Conservation (phyloP, 208 protist species). For the Acanthamoeba triangularis region DNA sequence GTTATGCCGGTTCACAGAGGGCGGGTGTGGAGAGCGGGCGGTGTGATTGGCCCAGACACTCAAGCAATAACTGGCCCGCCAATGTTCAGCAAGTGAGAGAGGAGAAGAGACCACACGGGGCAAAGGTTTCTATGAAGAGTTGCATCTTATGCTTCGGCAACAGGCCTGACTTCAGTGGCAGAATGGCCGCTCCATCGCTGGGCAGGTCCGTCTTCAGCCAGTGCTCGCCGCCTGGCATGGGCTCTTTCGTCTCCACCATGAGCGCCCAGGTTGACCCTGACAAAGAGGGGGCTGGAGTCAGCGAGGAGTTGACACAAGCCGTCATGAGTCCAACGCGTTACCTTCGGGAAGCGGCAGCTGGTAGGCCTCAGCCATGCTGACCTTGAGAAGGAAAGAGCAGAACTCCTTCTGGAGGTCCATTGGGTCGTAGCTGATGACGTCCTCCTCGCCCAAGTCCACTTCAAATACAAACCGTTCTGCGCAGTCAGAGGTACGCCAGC, state of each 20-base stretch:
- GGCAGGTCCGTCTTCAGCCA: constrained; percentile 49
- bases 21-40: too few relatives aligned
- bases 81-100: too few relatives aligned
- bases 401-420: constrained; percentile 56
- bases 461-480: constrained; percentile 67
- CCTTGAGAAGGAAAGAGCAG: constrained; percentile 57
- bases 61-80: too few relatives aligned
- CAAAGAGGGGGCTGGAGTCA: background rate
- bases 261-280: constrained; percentile 1
- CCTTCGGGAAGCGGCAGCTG: constrained; percentile 51
- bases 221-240: constrained; percentile 34
- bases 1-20: too few relatives aligned
- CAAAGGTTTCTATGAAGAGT: constrained; percentile 35
- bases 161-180: constrained; percentile 37
- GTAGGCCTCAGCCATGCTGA: constrained; percentile 71
- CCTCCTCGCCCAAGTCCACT: constrained; percentile 55
- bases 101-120: background rate
- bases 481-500: background rate
- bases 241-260: constrained; percentile 64
- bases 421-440: background rate
- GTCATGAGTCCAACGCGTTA: background rate
- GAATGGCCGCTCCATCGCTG: constrained; percentile 23
- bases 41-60: too few relatives aligned
- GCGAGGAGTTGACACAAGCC: background rate
- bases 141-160: background rate